Percentiles rank a stretch among this genome's conserved stretches.
Evolutionary conservation across 208 protist genomes (phyloP).

Genomic region (Acanthamoeba triangularis): DNA sequence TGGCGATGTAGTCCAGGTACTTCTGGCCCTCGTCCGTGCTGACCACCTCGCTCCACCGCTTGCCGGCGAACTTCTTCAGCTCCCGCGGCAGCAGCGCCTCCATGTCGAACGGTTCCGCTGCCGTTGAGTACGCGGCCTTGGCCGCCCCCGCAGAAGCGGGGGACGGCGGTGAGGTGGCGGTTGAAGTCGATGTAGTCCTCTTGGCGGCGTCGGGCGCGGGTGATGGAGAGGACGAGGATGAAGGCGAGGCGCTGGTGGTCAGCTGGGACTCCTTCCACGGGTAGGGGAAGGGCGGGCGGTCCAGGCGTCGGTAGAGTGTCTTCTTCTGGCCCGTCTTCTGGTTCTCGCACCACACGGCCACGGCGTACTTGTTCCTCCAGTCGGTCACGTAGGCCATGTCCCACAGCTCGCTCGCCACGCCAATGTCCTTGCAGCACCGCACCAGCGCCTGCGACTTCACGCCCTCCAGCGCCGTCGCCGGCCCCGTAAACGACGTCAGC

Average conservation of each 20-base stretch:
- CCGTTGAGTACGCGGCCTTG: background rate
- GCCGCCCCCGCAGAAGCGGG: background rate
- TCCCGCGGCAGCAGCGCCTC: slow-evolving; percentile 75
- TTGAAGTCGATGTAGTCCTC: background rate
- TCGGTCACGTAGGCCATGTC: slow-evolving; percentile 82
- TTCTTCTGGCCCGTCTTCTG: slow-evolving; percentile 69
- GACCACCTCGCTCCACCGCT: slow-evolving; percentile 79
- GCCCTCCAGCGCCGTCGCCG: slow-evolving; percentile 65
- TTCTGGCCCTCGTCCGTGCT: slow-evolving; percentile 60
- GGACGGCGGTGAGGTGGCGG: background rate
- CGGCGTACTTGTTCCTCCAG: slow-evolving; percentile 79
- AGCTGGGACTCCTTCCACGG: slow-evolving; percentile 77
- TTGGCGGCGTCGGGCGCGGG: background rate
- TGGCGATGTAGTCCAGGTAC: slow-evolving; percentile 73
- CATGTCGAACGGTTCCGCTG: slow-evolving; percentile 56
- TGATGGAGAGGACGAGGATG: background rate
- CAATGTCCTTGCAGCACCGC: slow-evolving; percentile 87
- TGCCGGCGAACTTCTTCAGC: slow-evolving; percentile 79
- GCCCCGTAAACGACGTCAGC: background rate
- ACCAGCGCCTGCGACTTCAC: slow-evolving; percentile 87
- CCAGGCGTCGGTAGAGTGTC: slow-evolving; percentile 56
- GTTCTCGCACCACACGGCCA: slow-evolving; percentile 77
- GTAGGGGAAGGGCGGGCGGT: slow-evolving; percentile 42
- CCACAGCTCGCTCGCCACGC: slow-evolving; percentile 83
- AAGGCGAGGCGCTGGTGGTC: background rate